These are phyloP conservation scores for Bacidia rubella DNA, from an alignment of 495 filamentous ascomycete genomes.

Conservation along the genomic window DNA sequence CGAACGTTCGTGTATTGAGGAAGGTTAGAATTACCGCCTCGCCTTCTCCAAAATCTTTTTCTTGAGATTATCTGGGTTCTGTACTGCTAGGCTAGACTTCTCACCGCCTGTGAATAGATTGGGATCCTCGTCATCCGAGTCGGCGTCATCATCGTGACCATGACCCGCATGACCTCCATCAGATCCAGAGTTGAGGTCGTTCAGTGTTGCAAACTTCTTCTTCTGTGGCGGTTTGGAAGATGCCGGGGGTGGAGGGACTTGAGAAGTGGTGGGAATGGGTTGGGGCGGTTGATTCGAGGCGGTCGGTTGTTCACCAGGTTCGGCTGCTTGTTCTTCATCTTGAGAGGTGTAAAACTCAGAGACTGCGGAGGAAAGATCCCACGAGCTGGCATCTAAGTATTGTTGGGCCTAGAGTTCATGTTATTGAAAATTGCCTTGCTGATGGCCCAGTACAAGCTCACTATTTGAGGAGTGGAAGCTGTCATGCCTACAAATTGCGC, in stretches of 20 bases:
- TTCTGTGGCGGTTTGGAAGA: constrained; percentile 27
- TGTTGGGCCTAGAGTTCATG: constrained; percentile 44
- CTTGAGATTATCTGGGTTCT: constrained; percentile 67
- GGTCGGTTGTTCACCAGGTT: constrained; percentile 16
- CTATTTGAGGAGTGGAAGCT: constrained; percentile 46
- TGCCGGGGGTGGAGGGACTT: constrained; percentile 20
- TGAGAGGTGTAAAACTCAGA: constrained; percentile 56
- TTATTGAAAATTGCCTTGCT: constrained; percentile 2
- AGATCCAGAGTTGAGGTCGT: constrained; percentile 31
- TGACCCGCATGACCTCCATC: constrained; percentile 41
- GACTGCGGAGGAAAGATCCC: constrained; percentile 56
- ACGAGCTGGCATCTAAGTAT: constrained; percentile 52
- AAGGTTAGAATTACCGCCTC: constrained; percentile 41
- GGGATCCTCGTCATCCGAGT: constrained; percentile 49
- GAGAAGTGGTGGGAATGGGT: constrained; percentile 10
- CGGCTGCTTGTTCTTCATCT: constrained; percentile 37
- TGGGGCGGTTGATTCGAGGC: constrained; percentile 7
- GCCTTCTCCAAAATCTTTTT: constrained; percentile 76
- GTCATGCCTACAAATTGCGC: constrained; percentile 64
- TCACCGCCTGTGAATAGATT: constrained; percentile 92
- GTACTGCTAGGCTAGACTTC: constrained; percentile 90
- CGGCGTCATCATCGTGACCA: constrained; percentile 43
- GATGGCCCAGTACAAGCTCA: constrained; percentile 26
- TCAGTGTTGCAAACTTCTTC: constrained; percentile 45
- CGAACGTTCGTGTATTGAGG: neutral